Conservation (phyloP, 2,329 filamentous ascomycete genomes). For the Aciculosporium take region DNA sequence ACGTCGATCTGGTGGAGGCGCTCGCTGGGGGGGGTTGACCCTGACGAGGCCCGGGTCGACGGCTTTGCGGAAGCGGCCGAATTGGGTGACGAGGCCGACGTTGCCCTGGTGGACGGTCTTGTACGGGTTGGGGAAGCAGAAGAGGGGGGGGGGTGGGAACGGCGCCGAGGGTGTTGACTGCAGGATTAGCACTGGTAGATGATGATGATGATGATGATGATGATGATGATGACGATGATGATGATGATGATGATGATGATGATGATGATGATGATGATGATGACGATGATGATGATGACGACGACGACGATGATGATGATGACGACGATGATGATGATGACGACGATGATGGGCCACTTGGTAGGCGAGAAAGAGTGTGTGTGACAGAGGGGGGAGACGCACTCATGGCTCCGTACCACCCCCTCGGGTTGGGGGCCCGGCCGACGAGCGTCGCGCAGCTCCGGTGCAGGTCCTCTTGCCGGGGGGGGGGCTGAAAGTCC, state of each 20-base stretch:
- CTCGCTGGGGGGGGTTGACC: slow-evolving; percentile 87
- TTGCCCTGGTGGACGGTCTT: slow-evolving; percentile 86
- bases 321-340: too few species aligned
- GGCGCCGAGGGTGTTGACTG: slow-evolving; percentile 62
- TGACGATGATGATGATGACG: too few species aligned
- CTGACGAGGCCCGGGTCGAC: slow-evolving; percentile 95
- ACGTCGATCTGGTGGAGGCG: slow-evolving; percentile 84
- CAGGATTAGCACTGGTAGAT: too few species aligned
- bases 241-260: too few species aligned
- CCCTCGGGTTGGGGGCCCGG: slow-evolving; percentile 55
- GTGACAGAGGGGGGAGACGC: slow-evolving; percentile 24
- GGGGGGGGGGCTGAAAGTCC: slow-evolving; percentile 67
- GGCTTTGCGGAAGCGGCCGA: slow-evolving; percentile 85
- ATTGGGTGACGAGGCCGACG: slow-evolving; percentile 89
- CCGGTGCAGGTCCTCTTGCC: slow-evolving; percentile 70
- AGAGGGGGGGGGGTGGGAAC: slow-evolving; percentile 82
- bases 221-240: too few species aligned
- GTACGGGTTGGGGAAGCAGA: slow-evolving; percentile 90
- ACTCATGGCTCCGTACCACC: slow-evolving; percentile 87
- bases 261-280: too few species aligned
- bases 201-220: too few species aligned
- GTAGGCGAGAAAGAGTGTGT: too few species aligned
- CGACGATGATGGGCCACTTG: too few species aligned
- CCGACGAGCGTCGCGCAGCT: slow-evolving; percentile 56
- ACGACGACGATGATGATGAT: too few species aligned